phyloP scores from a whole-genome alignment of 179 eudicot genomes.

The Silene coronaria region DNA sequence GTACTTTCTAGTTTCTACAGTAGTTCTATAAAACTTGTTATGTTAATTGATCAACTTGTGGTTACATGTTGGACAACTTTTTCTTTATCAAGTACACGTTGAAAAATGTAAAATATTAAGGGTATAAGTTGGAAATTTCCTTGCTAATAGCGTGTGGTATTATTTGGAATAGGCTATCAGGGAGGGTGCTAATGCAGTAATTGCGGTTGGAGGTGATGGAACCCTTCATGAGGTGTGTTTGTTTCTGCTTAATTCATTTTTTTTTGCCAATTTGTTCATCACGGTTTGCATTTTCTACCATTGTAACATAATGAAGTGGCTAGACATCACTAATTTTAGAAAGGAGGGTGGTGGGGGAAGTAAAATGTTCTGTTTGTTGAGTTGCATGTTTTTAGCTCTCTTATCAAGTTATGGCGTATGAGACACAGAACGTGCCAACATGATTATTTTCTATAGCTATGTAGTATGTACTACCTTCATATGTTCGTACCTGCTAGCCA shows the following conservation, averaged over 20 bases:
- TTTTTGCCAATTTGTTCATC: background rate
- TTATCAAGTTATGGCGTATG: background rate
- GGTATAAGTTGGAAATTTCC: background rate
- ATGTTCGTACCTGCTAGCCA: background rate
- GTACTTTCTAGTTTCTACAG: background rate
- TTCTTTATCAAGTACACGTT: background rate
- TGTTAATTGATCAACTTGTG: background rate
- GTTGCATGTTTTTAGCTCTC: no score
- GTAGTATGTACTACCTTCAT: background rate
- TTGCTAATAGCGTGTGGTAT: background rate
- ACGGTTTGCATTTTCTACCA: background rate
- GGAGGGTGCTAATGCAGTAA: conserved; percentile 86
- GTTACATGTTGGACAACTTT: background rate
- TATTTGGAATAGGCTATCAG: conserved; percentile 59
- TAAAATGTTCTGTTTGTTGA: background rate
- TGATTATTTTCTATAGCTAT: background rate
- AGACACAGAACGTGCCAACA: background rate
- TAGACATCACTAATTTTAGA: background rate
- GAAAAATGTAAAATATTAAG: background rate
- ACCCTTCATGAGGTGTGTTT: conserved; percentile 85
- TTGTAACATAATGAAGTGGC: background rate
- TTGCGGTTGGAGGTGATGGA: conserved; percentile 98
- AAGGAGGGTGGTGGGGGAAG: background rate
- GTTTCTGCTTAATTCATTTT: conserved; percentile 4
- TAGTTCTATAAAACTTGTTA: no score